Conservation (phyloP, 345 rosid genomes). For the Melastoma malabathricum region DNA sequence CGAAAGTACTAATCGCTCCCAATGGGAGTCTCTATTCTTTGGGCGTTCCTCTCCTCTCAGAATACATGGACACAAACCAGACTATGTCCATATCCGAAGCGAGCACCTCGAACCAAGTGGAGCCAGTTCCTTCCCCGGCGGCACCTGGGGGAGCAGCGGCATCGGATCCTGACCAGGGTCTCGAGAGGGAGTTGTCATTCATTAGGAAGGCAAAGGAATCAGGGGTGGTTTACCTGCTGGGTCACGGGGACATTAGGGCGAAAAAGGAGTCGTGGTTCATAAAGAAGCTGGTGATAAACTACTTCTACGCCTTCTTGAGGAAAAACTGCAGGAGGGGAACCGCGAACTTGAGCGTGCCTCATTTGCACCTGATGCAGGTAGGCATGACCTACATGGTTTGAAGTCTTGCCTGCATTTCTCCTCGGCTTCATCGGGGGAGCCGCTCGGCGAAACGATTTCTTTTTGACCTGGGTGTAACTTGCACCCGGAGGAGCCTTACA, state of each 20-base stretch:
- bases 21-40: conserved; percentile 89
- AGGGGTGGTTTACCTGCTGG: conserved; percentile 94
- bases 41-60: conserved; percentile 69
- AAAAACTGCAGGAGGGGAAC: conserved; percentile 92
- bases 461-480: too few relatives aligned
- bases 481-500: too few relatives aligned
- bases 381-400: conserved; percentile 99
- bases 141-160: conserved; percentile 21
- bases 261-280: conserved; percentile 96
- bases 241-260: conserved; percentile 95
- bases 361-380: conserved; percentile 89
- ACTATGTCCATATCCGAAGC: conserved; percentile 26
- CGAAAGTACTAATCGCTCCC: conserved; percentile 75
- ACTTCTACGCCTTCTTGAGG: conserved; percentile 88
- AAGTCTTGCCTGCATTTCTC: conserved; percentile 4
- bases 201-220: conserved; percentile 85
- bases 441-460: too few relatives aligned
- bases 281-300: conserved; percentile 83
- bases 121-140: conserved; percentile 11
- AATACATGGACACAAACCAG: conserved; percentile 27
- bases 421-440: conserved; percentile 3
- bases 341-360: conserved; percentile 90
- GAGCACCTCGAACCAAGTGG: conserved; percentile 42
- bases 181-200: conserved; percentile 88
- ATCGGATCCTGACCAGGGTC: conserved; percentile 72